These are phyloP conservation scores for Aspergillus pseudonomiae DNA, from an alignment of 2,329 filamentous ascomycete species.

Conservation along the genomic window DNA sequence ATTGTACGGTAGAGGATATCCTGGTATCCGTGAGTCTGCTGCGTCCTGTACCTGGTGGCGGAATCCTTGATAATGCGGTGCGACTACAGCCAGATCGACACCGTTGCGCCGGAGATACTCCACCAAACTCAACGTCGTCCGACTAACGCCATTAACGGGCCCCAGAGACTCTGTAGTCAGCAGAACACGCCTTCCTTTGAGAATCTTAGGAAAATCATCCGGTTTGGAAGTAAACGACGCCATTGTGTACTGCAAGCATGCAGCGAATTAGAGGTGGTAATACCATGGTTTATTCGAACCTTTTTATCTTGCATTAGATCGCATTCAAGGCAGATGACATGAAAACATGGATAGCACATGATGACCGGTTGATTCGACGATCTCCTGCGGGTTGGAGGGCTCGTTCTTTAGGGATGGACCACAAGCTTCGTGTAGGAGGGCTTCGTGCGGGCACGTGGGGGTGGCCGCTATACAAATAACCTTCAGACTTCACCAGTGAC, in stretches of 20 bases:
- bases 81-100: slow-evolving; percentile 67
- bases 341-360: background rate
- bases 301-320: background rate
- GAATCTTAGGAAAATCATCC: slow-evolving; percentile 43
- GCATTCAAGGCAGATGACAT: background rate
- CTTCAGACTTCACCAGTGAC: slow-evolving; percentile 6
- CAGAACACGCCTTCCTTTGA: slow-evolving; percentile 65
- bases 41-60: background rate
- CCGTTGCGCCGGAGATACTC: slow-evolving; percentile 67
- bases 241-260: background rate
- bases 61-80: slow-evolving; percentile 60
- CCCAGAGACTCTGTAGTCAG: slow-evolving; percentile 73
- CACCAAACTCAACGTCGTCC: slow-evolving; percentile 70
- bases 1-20: slow-evolving; percentile 71
- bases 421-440: slow-evolving; percentile 4
- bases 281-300: background rate
- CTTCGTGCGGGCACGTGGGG: slow-evolving; percentile 15
- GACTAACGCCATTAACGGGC: slow-evolving; percentile 72
- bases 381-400: slow-evolving; percentile 11
- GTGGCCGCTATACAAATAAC: background rate
- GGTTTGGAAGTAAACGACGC: background rate
- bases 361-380: background rate
- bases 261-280: background rate
- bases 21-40: slow-evolving; percentile 57
- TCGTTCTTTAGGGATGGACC: background rate